Base-by-base conservation (phyloP, 352 stramenopile genomes). In the Globisporangium middletonii region DNA sequence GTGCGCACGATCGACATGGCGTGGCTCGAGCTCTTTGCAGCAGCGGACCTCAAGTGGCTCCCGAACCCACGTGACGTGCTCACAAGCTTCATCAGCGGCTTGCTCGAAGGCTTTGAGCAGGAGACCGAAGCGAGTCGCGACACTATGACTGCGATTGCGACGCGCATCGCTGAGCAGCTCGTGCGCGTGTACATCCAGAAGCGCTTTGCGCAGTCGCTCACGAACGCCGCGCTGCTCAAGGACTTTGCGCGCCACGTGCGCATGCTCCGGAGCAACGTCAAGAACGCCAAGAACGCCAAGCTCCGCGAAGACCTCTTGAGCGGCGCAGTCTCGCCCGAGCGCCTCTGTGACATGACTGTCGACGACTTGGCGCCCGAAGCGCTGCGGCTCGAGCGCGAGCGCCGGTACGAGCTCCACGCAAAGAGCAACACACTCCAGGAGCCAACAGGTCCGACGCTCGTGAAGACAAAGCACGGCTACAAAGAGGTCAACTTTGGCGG, bases 381-480 rank as follows among this genome's bases (percentile, higher is more conserved):
- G 6, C 69, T 86, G n/a, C 72, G 77, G 27, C 55, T 64, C 33
- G 69, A 82, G 45, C 67, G 76, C 4, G 69, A 82, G 44, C 57
- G 64, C n/a, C 62, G 69, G 18, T 72, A 65, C 30, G 68, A 86
- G 38, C 54, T 67, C 33, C 68, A 86, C 30, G 65, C 72, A 1
- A 69, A 76, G 46, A 68, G 70, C 23, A 77, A 67, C 50, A 86
- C 64, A 23, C 50, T 86, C n/a, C 68, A 65, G 13, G 60, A 59
- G 5, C 71, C 73, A 0, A 74, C 51, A 0, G 73, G 71, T 3
- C 53, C 51, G 4, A 50, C 55, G 0, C 51, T 82, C 1, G 58
- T 77, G 33, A 86, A 86, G 55, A 83, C 73, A 3, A 86, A 82
- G 57, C 58, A 83, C 44, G 76, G 76, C 0, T 73, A 72, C 62